A percentile compares a stretch with the other conserved stretches of the same genome.
Conservation (phyloP, 805 yeast species). For the Candida cerambycidarum region DNA sequence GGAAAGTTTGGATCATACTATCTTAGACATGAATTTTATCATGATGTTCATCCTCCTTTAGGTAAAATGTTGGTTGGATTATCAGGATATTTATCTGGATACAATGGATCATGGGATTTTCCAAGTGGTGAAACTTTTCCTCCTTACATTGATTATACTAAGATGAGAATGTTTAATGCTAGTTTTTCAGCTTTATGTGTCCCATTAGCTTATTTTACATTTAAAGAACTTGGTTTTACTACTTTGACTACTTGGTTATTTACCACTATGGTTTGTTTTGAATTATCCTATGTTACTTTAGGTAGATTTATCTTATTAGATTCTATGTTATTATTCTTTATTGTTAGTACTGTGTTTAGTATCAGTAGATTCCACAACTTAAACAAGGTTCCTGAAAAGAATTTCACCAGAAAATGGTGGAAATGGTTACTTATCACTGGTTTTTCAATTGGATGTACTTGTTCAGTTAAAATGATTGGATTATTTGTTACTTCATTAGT, state of each 20-base stretch:
- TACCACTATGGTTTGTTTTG: conserved; percentile 62
- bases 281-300: conserved; percentile 65
- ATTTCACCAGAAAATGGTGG: conserved; percentile 85
- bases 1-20: conserved; percentile 85
- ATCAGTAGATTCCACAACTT: conserved; percentile 70
- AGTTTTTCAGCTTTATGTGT: conserved; percentile 63
- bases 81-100: conserved; percentile 80
- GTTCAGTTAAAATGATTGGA: conserved; percentile 97
- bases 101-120: conserved; percentile 73
- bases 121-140: conserved; percentile 68
- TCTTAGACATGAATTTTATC: conserved; percentile 75
- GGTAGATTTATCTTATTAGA: conserved; percentile 76
- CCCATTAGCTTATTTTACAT: conserved; percentile 71
- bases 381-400: conserved; percentile 40
- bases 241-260: conserved; percentile 58
- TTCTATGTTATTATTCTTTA: conserved; percentile 73
- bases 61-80: conserved; percentile 81
- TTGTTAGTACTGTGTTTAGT: conserved; percentile 73
- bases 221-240: conserved; percentile 54
- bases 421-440: conserved; percentile 87
- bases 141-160: conserved; percentile 54
- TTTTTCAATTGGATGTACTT: conserved; percentile 80
- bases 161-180: conserved; percentile 74
- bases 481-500: conserved; percentile 82
- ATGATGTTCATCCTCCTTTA: conserved; percentile 85